phyloP scores from a whole-genome alignment of 345 rosid genomes.

The Salix exigua region DNA sequence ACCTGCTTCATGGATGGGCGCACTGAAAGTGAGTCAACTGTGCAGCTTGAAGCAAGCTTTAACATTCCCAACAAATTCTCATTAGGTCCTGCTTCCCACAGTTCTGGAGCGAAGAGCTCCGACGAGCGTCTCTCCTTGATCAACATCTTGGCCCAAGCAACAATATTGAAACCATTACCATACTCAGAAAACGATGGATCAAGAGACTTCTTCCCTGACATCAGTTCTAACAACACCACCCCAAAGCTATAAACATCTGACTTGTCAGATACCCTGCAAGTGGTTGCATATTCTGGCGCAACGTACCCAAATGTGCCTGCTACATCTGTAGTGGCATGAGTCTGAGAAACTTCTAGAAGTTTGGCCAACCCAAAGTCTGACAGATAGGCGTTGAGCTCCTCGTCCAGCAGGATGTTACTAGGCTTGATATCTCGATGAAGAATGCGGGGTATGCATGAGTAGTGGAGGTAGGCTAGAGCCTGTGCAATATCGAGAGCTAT shows the following conservation, averaged over 20 bases:
- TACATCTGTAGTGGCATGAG: slow-evolving; percentile 69
- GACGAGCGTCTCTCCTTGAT: slow-evolving; percentile 47
- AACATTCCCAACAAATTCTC: slow-evolving; percentile 46
- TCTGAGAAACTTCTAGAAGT: slow-evolving; percentile 64
- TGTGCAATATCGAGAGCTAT: slow-evolving; percentile 57
- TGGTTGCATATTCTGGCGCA: slow-evolving; percentile 72
- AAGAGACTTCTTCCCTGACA: slow-evolving; percentile 64
- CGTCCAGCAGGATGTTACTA: slow-evolving; percentile 64
- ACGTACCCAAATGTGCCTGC: slow-evolving; percentile 76
- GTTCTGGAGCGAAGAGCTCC: slow-evolving; percentile 41
- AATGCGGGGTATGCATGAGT: slow-evolving; percentile 58
- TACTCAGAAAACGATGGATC: slow-evolving; percentile 65
- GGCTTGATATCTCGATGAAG: slow-evolving; percentile 76
- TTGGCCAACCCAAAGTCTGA: slow-evolving; percentile 70
- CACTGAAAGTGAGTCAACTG: slow-evolving; percentile 45
- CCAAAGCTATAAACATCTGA: slow-evolving; percentile 78
- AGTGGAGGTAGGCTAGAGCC: slow-evolving; percentile 67
- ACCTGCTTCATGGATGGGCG: slow-evolving; percentile 61
- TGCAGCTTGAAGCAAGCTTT: slow-evolving; percentile 52
- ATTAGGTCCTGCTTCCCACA: slow-evolving; percentile 52
- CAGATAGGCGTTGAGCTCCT: slow-evolving; percentile 56
- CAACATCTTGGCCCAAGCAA: slow-evolving; percentile 57
- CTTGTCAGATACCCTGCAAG: slow-evolving; percentile 68
- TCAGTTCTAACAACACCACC: slow-evolving; percentile 50
- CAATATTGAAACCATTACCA: slow-evolving; percentile 64